Percentiles rank a stretch among this genome's conserved stretches.
These are phyloP conservation scores for Colletotrichum musae DNA, from an alignment of 2,329 filamentous ascomycete genomes.

Conservation along the genomic window DNA sequence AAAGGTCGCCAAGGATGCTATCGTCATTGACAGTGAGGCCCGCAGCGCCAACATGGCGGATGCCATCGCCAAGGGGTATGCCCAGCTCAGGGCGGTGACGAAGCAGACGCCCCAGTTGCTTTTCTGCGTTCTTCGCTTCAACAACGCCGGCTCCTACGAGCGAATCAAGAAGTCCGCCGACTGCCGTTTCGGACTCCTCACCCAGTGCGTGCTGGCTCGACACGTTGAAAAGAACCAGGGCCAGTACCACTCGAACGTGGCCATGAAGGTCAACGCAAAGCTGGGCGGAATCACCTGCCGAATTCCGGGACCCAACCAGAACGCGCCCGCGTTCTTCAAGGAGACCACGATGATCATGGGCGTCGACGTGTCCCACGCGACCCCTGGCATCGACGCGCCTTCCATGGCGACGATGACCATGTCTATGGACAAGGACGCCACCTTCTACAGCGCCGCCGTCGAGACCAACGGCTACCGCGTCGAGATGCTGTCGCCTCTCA, in stretches of 20 bases:
- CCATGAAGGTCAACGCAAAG: slow-evolving; percentile 98
- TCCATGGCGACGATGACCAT: slow-evolving; percentile 93
- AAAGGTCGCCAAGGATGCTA: slow-evolving; percentile 45
- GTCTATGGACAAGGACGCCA: slow-evolving; percentile 79
- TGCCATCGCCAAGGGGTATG: slow-evolving; percentile 69
- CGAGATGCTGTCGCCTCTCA: slow-evolving; percentile 81
- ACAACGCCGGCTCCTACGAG: slow-evolving; percentile 81
- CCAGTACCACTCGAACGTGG: slow-evolving; percentile 94
- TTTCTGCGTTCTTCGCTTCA: slow-evolving; percentile 82
- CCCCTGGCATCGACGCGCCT: slow-evolving; percentile 74
- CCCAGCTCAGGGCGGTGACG: slow-evolving; percentile 66
- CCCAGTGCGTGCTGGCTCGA: slow-evolving; percentile 82
- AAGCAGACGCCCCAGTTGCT: slow-evolving; percentile 79
- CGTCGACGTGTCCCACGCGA: slow-evolving; percentile 89
- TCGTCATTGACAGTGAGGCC: slow-evolving; percentile 49
- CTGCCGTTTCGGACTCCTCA: slow-evolving; percentile 85
- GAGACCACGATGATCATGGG: slow-evolving; percentile 75
- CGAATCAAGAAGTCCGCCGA: slow-evolving; percentile 92
- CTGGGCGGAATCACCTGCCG: slow-evolving; percentile 84
- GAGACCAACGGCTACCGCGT: slow-evolving; percentile 87
- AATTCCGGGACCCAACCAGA: slow-evolving; percentile 43
- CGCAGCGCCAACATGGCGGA: slow-evolving; percentile 61
- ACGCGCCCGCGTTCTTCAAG: slow-evolving; percentile 55
- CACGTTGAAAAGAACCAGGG: slow-evolving; percentile 79
- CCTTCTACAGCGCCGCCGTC: slow-evolving; percentile 83